Evolutionary conservation across 331 rosid genomes (phyloP).

Genomic region (Quercus lobata): DNA sequence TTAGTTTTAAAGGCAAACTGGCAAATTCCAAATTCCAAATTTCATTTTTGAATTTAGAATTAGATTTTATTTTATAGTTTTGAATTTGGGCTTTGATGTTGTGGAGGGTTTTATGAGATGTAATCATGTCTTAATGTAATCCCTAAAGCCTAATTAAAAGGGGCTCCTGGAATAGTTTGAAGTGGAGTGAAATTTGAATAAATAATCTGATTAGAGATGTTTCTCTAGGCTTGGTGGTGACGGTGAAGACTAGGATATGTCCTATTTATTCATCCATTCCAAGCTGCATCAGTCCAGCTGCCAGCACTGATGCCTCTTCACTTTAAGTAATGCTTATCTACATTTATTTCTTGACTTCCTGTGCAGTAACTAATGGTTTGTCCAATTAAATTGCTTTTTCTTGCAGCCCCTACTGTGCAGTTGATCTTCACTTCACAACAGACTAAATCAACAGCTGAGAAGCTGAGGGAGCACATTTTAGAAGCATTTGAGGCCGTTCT

Average conservation of each 20-base stretch:
- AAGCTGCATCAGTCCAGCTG: no score
- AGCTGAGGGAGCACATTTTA: slow-evolving; percentile 64
- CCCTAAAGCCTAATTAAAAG: no score
- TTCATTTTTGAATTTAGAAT: no score
- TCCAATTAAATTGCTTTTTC: slow-evolving; percentile 7
- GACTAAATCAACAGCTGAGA: slow-evolving; percentile 84
- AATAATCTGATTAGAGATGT: no score
- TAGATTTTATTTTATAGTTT: no score
- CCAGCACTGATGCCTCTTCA: background rate
- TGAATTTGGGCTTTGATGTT: no score
- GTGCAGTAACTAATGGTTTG: slow-evolving; percentile 13
- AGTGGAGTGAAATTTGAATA: no score
- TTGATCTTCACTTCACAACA: slow-evolving; percentile 67
- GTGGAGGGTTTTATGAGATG: no score
- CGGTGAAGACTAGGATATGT: background rate
- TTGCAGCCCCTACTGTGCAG: slow-evolving; percentile 94
- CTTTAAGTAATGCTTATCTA: background rate
- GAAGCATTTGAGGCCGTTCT: slow-evolving; percentile 82
- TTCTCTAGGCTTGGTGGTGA: no score
- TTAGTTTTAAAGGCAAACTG: background rate
- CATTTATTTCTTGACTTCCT: slow-evolving; percentile 8
- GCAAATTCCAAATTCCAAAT: background rate
- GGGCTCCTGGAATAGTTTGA: no score
- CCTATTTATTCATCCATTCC: background rate
- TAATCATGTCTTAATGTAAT: no score